Percentiles rank a stretch among this genome's conserved stretches.
phyloP scores from a whole-genome alignment of 2,329 filamentous ascomycete genomes.

The Byssoonygena ceratinophila region DNA sequence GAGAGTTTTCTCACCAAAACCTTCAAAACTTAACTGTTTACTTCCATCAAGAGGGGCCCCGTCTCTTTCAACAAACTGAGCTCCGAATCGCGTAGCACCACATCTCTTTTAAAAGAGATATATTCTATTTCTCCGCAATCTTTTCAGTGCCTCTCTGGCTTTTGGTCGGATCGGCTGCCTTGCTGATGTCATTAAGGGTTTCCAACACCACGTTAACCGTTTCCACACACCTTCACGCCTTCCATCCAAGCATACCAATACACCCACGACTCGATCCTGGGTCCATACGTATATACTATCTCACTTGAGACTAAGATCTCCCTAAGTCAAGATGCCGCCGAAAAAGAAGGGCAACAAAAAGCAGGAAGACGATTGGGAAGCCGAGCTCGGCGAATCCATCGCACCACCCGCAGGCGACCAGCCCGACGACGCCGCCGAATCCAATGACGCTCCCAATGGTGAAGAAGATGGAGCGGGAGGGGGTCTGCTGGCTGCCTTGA shows the following conservation, averaged over 20 bases:
- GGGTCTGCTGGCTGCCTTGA: constrained; percentile 67
- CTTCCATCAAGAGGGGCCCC: constrained; percentile 1
- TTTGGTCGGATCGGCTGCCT: constrained; percentile 1
- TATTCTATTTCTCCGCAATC: not conserved
- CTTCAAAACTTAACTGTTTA: not conserved
- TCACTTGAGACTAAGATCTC: not conserved
- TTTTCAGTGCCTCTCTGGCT: not conserved
- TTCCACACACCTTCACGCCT: constrained; percentile 2
- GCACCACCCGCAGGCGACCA: constrained; percentile 33
- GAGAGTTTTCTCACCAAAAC: not conserved
- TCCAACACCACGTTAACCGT: not conserved
- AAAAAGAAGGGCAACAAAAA: constrained; percentile 93
- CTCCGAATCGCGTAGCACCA: not conserved
- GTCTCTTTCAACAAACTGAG: not conserved
- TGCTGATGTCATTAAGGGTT: constrained; percentile 10
- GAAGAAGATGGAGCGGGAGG: constrained; percentile 46
- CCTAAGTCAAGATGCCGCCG: constrained; percentile 60
- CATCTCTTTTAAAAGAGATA: not conserved
- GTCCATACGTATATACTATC: not conserved
- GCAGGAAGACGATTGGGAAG: constrained; percentile 85
- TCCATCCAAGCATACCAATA: constrained; percentile 7
- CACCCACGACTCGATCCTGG: constrained; percentile 4
- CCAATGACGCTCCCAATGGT: constrained; percentile 44
- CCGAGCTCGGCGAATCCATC: constrained; percentile 69
- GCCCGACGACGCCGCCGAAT: constrained; percentile 33